These are phyloP conservation scores for Inonotus hispidus DNA, from an alignment of 1,284 basidiomycete species.

Conservation along the genomic window DNA sequence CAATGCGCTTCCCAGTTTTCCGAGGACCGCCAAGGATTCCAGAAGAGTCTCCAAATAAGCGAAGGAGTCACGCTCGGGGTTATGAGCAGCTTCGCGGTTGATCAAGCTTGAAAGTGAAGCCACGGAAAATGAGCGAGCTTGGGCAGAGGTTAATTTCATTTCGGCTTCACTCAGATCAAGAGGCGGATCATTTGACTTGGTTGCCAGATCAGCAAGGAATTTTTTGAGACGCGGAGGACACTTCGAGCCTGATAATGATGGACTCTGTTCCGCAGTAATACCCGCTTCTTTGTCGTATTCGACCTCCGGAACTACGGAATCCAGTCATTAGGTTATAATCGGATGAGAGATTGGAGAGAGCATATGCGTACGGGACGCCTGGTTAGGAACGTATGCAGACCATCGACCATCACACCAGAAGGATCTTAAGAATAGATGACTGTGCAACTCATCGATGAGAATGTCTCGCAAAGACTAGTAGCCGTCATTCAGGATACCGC, in stretches of 20 bases:
- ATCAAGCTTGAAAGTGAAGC: slow-evolving; percentile 24
- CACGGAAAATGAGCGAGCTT: slow-evolving; percentile 23
- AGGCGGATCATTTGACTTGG: slow-evolving; percentile 78
- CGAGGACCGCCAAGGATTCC: slow-evolving; percentile 88
- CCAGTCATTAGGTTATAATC: slow-evolving; percentile 8
- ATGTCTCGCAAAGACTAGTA: slow-evolving; percentile 83
- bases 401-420: slow-evolving; percentile 95
- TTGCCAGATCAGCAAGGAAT: slow-evolving; percentile 66
- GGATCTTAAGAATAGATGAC: slow-evolving; percentile 95
- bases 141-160: slow-evolving; percentile 28
- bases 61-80: slow-evolving; percentile 93
- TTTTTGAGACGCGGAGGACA: slow-evolving; percentile 47
- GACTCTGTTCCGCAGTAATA: slow-evolving; percentile 28
- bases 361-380: slow-evolving; percentile 62
- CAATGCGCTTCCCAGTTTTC: slow-evolving; percentile 81
- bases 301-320: slow-evolving; percentile 44
- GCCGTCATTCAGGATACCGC: neutral
- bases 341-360: neutral
- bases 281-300: slow-evolving; percentile 51
- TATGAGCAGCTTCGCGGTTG: slow-evolving; percentile 29
- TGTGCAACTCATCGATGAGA: slow-evolving; percentile 92
- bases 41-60: slow-evolving; percentile 91
- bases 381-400: slow-evolving; percentile 79
- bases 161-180: slow-evolving; percentile 61
- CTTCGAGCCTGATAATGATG: slow-evolving; percentile 29